A percentile compares a stretch with the other conserved stretches of the same genome.
phyloP scores from a whole-genome alignment of 176 grass and related monocot species.

The Aegilops tauschii region DNA sequence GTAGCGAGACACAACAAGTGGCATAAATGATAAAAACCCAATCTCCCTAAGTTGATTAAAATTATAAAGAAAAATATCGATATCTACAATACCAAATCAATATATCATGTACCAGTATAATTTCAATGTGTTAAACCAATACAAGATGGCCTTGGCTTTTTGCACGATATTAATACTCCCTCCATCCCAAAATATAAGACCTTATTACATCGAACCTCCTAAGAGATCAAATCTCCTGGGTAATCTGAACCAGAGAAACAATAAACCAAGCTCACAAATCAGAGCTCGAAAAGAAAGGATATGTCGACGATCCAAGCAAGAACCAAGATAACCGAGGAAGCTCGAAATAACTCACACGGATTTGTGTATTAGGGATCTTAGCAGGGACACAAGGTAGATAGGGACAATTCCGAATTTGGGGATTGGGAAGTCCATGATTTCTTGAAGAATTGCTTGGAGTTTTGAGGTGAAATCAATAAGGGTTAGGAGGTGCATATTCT shows the following conservation, averaged over 20 bases:
- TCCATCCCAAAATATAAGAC: no score
- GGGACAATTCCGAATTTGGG: not conserved
- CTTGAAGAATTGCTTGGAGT: not conserved
- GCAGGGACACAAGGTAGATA: not conserved
- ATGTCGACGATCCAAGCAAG: not conserved
- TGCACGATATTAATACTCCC: not conserved
- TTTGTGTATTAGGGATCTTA: not conserved
- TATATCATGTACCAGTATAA: no score
- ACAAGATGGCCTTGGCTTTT: not conserved
- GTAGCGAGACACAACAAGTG: no score
- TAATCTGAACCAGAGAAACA: constrained; percentile 1
- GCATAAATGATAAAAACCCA: no score
- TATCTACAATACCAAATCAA: no score
- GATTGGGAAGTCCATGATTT: constrained; percentile 4
- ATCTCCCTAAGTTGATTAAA: no score
- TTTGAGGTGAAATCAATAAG: not conserved
- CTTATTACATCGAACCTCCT: no score
- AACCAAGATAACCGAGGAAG: not conserved
- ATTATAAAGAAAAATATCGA: no score
- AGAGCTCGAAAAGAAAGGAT: not conserved
- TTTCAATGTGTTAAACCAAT: no score
- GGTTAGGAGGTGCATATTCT: not conserved
- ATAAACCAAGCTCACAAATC: not conserved
- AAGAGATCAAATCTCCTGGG: not conserved
- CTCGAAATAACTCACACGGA: not conserved